These are phyloP conservation scores for Aspergillus biplanus DNA, from an alignment of 495 filamentous ascomycete genomes.

Conservation along the genomic window DNA sequence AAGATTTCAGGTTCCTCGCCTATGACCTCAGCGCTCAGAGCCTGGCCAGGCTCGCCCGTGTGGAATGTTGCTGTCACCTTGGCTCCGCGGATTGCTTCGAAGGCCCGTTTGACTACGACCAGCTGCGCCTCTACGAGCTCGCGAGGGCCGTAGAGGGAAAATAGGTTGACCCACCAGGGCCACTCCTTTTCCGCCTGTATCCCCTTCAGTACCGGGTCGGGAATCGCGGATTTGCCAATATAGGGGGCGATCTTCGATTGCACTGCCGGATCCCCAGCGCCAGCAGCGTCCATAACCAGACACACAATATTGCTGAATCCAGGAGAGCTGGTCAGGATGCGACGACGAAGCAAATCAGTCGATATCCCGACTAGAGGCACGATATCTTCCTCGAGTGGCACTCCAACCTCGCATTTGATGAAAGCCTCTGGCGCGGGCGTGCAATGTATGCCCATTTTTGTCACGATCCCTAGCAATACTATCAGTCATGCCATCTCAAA, in stretches of 20 bases:
- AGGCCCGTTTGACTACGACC: background rate
- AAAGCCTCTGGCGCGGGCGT: conserved; percentile 1
- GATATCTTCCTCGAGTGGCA: conserved; percentile 5
- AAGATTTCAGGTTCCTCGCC: background rate
- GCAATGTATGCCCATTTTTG: conserved; percentile 7
- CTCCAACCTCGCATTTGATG: conserved; percentile 1
- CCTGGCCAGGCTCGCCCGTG: background rate
- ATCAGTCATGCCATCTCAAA: background rate
- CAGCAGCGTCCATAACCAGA: background rate
- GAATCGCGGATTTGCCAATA: background rate
- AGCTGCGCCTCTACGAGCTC: background rate
- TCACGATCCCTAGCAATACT: background rate
- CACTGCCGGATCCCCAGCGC: background rate
- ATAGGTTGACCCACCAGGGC: background rate
- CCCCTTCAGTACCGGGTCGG: background rate
- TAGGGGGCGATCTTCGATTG: background rate
- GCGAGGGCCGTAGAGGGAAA: background rate
- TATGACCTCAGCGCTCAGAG: background rate
- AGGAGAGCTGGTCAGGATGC: conserved; percentile 6
- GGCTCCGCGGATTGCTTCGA: background rate
- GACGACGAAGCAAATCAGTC: conserved; percentile 5
- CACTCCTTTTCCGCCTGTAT: background rate
- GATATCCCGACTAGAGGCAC: background rate
- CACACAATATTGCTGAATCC: background rate
- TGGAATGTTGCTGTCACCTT: background rate